phyloP scores from a whole-genome alignment of 805 yeast genomes.

The Candida patagonica region DNA sequence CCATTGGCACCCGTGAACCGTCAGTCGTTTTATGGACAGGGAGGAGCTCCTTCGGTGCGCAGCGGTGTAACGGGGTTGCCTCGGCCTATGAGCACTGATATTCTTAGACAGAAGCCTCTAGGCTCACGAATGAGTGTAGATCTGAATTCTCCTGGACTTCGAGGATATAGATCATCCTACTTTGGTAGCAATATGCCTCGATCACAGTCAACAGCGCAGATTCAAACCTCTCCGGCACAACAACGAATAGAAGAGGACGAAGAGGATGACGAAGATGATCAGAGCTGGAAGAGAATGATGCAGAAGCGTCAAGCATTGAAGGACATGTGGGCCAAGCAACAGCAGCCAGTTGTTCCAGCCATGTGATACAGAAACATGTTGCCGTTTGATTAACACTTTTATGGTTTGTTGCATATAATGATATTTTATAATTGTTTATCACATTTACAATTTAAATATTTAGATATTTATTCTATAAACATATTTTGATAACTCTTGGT shows the following conservation, averaged over 20 bases:
- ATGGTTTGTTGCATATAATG: too few relatives aligned
- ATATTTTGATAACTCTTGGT: too few relatives aligned
- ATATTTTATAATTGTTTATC: too few relatives aligned
- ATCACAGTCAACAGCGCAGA: too few relatives aligned
- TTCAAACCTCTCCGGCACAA: background rate
- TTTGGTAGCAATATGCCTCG: background rate
- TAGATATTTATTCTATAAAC: too few relatives aligned
- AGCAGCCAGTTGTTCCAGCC: constrained; percentile 5
- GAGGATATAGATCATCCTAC: background rate
- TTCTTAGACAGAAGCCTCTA: background rate
- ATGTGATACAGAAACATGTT: background rate
- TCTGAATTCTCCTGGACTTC: background rate
- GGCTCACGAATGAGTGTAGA: background rate
- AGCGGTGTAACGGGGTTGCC: constrained; percentile 2
- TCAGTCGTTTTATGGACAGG: constrained; percentile 1
- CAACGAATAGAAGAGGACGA: constrained; percentile 10
- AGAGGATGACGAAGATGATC: constrained; percentile 21
- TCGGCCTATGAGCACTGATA: constrained; percentile 4
- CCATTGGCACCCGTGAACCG: constrained; percentile 5
- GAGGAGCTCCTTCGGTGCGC: background rate
- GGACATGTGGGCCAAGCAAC: constrained; percentile 16
- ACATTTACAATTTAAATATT: too few relatives aligned
- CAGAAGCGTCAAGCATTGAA: constrained; percentile 16
- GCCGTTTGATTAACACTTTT: too few relatives aligned
- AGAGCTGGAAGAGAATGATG: constrained; percentile 20